Evolutionary conservation across 441 rosid genomes (phyloP), one percentile per base, ranked within the genome.

Genomic region (Arabidopsis hybrid): DNA sequence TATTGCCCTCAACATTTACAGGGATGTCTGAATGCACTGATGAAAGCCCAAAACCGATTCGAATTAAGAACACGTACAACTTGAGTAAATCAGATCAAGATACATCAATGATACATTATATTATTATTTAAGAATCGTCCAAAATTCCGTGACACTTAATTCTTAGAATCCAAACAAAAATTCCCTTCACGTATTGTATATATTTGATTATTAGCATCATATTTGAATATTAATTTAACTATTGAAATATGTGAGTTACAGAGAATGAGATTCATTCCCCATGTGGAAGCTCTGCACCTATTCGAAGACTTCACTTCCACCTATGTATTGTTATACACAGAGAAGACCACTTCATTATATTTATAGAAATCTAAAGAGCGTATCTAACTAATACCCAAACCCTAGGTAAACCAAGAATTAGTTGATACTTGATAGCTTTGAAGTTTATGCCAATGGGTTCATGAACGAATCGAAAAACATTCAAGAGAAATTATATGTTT

Each of bases 191-290:
- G 40, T 65, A 64, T 47, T 63, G 14, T 40, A 6, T 38, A 40
- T 43, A 29, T 62, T 45, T 52, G 74, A 11, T 11, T 18, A 26
- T 32, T 65, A 11, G 14, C 4, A 3, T 63, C 47, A 56, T 53
- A 56, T 57, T 18, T 31, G 5, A 43, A 70, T 9, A 49, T 63
- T 64, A 65, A 8, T 60, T 39, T 42, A 42, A 38, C 49, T 36
- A 69, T 56, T 62, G 26, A 32, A 18, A 21, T 21, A 75, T 45
- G 65, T 16, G 36, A 53, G 60, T 55, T 47, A 62, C 31, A 63
- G 63, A 45, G 72, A 71, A 71, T 71, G 71, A 47, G 63, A 57
- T 43, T 52, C 69, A 71, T 77, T 65, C 52, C 58, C 76, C 77
- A 77, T 77, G 76, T 71, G 77, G 62, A 64, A 51, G 56, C 69